Conservation (phyloP, 495 filamentous ascomycete species). For the Aspergillus sparsus region DNA sequence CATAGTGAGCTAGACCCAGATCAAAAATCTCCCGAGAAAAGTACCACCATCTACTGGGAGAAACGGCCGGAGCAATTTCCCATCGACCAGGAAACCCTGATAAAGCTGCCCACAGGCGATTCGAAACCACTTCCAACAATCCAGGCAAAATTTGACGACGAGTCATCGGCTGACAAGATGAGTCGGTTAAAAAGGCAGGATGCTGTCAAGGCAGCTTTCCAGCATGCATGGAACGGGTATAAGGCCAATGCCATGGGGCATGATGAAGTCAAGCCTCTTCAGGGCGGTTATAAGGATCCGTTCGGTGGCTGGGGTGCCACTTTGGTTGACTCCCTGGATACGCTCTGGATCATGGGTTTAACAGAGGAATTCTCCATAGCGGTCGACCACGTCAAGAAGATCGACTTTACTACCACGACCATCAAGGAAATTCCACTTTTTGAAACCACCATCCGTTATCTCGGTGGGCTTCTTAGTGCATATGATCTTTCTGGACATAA, state of each 20-base stretch:
- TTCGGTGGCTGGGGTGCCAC: constrained; percentile 97
- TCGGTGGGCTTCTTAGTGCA: constrained; percentile 79
- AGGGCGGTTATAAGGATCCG: constrained; percentile 62
- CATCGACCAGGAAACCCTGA: constrained; percentile 64
- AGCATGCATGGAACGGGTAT: constrained; percentile 76
- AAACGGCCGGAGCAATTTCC: constrained; percentile 74
- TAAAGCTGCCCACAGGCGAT: constrained; percentile 70
- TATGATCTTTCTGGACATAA: constrained; percentile 76
- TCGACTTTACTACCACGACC: constrained; percentile 82
- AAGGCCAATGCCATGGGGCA: constrained; percentile 72
- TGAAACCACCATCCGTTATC: constrained; percentile 83
- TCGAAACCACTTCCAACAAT: constrained; percentile 71
- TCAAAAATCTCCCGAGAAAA: constrained; percentile 33
- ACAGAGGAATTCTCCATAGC: constrained; percentile 89
- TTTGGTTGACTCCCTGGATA: constrained; percentile 89
- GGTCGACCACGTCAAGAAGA: constrained; percentile 69
- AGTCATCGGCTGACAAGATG: constrained; percentile 59
- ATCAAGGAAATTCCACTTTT: constrained; percentile 74
- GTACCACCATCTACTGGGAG: constrained; percentile 62
- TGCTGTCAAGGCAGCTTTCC: constrained; percentile 66
- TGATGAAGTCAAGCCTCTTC: constrained; percentile 74
- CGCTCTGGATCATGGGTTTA: constrained; percentile 94
- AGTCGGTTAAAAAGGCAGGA: constrained; percentile 63
- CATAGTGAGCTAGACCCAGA: constrained; percentile 45
- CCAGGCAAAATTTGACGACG: constrained; percentile 69